Evolutionary conservation across 495 filamentous ascomycete genomes (phyloP).

Genomic region (Saxophila tyrrhenica): DNA sequence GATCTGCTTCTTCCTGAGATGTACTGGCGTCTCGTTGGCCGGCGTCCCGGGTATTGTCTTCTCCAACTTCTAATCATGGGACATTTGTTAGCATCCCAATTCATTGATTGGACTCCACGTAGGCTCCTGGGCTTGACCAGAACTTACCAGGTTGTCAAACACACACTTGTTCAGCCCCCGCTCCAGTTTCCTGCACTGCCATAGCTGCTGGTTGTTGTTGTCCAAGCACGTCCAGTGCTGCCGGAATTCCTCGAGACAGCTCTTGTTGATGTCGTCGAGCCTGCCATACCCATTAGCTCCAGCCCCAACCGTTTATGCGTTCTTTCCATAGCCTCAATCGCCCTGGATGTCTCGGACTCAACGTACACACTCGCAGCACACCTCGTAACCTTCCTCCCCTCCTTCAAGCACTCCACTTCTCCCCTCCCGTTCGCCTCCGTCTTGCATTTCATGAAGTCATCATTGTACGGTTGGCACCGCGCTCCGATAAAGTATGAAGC

Average conservation of each 20-base stretch:
- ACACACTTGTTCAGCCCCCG: constrained; percentile 83
- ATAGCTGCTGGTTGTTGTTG: constrained; percentile 92
- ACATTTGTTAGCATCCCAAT: background rate
- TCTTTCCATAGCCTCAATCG: background rate
- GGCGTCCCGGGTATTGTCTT: constrained; percentile 82
- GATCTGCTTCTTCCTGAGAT: constrained; percentile 67
- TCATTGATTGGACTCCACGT: background rate
- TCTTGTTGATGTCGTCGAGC: constrained; percentile 89
- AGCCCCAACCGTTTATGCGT: background rate
- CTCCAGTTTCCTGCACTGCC: constrained; percentile 72
- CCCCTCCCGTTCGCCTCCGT: constrained; percentile 74
- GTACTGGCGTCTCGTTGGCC: constrained; percentile 64
- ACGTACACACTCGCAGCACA: constrained; percentile 87
- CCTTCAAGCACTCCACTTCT: constrained; percentile 88
- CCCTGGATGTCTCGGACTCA: background rate
- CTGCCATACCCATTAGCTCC: constrained; percentile 34
- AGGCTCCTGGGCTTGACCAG: background rate
- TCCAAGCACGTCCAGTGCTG: constrained; percentile 92
- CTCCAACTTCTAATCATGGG: constrained; percentile 57
- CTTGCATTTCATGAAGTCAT: constrained; percentile 99
- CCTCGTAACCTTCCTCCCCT: constrained; percentile 89
- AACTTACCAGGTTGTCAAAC: constrained; percentile 81
- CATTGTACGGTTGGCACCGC: constrained; percentile 87
- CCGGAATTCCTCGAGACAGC: constrained; percentile 83
- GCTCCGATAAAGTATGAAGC: constrained; percentile 97